Evolutionary conservation across 352 stramenopile genomes (phyloP).

Genomic region (Phytophthora aleatoria): DNA sequence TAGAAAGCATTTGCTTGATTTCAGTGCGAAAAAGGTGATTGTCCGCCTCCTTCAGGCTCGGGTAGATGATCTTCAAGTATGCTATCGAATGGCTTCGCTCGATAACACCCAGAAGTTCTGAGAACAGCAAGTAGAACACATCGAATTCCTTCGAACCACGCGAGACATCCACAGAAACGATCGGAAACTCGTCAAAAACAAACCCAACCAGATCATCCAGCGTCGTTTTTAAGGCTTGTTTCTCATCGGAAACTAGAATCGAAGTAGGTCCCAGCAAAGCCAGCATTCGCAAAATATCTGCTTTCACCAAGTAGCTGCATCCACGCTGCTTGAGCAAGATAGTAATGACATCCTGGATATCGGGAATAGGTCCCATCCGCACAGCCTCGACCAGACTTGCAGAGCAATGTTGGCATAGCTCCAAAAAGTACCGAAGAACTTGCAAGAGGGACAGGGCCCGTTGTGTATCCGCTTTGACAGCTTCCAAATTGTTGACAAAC

Average conservation of each 20-base stretch:
- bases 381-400: constrained; percentile 31
- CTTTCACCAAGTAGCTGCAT: constrained; percentile 65
- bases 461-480: constrained; percentile 33
- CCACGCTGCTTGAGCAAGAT: constrained; percentile 42
- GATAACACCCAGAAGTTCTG: constrained; percentile 56
- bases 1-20: constrained; percentile 51
- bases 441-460: constrained; percentile 48
- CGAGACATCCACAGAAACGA: constrained; percentile 72
- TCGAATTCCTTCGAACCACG: constrained; percentile 69
- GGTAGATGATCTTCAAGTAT: constrained; percentile 60
- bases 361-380: constrained; percentile 39
- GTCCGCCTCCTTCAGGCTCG: constrained; percentile 66
- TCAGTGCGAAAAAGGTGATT: constrained; percentile 59
- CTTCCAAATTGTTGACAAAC: constrained; percentile 41
- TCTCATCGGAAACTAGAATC: constrained; percentile 4
- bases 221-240: constrained; percentile 17
- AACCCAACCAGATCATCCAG: constrained; percentile 51
- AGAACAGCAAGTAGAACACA: constrained; percentile 60
- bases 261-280: constrained; percentile 34
- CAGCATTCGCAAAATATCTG: constrained; percentile 54
- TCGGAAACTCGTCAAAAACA: constrained; percentile 77
- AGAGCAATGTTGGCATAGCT: constrained; percentile 48
- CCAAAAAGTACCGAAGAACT: constrained; percentile 47
- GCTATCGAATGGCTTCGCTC: constrained; percentile 50
- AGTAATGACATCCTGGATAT: constrained; percentile 44